phyloP scores from a whole-genome alignment of 371 early-diverging fungal species.

The Lichtheimia corymbifera region DNA sequence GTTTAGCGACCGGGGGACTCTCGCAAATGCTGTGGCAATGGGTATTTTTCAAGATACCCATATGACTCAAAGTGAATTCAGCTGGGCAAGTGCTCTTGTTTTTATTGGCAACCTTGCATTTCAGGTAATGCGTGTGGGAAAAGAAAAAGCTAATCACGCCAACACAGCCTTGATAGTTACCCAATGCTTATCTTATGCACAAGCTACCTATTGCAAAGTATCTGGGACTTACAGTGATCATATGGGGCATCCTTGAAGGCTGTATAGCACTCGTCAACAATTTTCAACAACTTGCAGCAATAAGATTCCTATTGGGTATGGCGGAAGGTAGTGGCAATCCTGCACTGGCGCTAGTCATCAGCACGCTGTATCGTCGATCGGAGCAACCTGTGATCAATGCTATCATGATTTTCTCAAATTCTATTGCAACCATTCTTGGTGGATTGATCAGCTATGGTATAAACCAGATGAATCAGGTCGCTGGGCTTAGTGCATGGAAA shows the following conservation, averaged over 20 bases:
- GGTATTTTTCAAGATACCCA: slow-evolving; percentile 19
- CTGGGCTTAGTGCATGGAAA: slow-evolving; percentile 17
- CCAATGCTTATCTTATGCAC: slow-evolving; percentile 28
- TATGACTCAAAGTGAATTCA: slow-evolving; percentile 13
- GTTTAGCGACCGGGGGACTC: background rate
- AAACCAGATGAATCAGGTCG: slow-evolving; percentile 33
- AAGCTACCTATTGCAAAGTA: slow-evolving; percentile 21
- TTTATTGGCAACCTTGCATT: slow-evolving; percentile 22
- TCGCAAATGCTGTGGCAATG: slow-evolving; percentile 10
- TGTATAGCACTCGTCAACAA: slow-evolving; percentile 15
- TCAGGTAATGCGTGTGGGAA: slow-evolving; percentile 11
- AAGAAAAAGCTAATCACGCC: background rate
- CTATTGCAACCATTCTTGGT: slow-evolving; percentile 45
- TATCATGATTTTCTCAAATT: slow-evolving; percentile 15
- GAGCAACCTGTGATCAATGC: slow-evolving; percentile 22
- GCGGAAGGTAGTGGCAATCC: slow-evolving; percentile 18
- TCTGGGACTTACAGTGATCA: slow-evolving; percentile 16
- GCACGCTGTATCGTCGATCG: slow-evolving; percentile 18
- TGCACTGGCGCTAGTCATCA: slow-evolving; percentile 13
- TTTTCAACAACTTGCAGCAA: slow-evolving; percentile 20
- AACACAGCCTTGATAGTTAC: slow-evolving; percentile 6
- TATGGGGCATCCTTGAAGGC: slow-evolving; percentile 24
- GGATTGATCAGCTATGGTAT: slow-evolving; percentile 58
- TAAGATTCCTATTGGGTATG: slow-evolving; percentile 32
- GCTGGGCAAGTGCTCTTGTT: slow-evolving; percentile 21